Evolutionary conservation across 768 basidiomycete genomes (phyloP).

Genomic region (Calocybe gangraenosa): DNA sequence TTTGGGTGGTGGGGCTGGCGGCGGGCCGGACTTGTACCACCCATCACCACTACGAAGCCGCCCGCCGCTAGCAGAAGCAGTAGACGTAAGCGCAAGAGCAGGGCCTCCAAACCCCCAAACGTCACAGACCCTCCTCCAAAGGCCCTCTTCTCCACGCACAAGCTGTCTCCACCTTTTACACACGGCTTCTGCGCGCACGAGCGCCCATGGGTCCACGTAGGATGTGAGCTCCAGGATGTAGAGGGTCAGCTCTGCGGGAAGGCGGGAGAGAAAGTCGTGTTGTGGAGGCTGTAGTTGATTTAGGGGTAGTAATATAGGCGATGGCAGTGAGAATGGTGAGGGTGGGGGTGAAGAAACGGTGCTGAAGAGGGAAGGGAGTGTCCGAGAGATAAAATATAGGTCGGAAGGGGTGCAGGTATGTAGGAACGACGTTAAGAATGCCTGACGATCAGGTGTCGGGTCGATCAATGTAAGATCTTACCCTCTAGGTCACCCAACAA

Average conservation of each 20-base stretch:
- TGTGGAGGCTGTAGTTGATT: no score
- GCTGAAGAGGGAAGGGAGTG: slow-evolving; percentile 54
- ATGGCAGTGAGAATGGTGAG: no score
- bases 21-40: slow-evolving; percentile 11
- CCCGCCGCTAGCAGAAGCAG: background rate
- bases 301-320: slow-evolving; percentile 29
- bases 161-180: slow-evolving; percentile 69
- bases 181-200: slow-evolving; percentile 67
- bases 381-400: slow-evolving; percentile 61
- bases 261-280: slow-evolving; percentile 40
- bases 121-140: slow-evolving; percentile 78
- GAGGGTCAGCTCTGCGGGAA: slow-evolving; percentile 61
- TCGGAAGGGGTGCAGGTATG: slow-evolving; percentile 28
- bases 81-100: no score
- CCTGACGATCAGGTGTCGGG: background rate
- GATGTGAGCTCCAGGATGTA: slow-evolving; percentile 76
- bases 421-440: slow-evolving; percentile 11
- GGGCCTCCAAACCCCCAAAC: slow-evolving; percentile 40
- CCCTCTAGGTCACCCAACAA: no score
- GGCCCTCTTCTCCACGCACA: slow-evolving; percentile 59
- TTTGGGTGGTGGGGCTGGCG: no score
- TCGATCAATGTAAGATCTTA: no score
- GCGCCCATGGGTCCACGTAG: slow-evolving; percentile 51
- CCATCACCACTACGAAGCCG: background rate
- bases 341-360: no score